A percentile compares a stretch with the other conserved stretches of the same genome.
Evolutionary conservation across 129 eudicot species (phyloP).

Genomic region (Chrysanthemum seticuspe): DNA sequence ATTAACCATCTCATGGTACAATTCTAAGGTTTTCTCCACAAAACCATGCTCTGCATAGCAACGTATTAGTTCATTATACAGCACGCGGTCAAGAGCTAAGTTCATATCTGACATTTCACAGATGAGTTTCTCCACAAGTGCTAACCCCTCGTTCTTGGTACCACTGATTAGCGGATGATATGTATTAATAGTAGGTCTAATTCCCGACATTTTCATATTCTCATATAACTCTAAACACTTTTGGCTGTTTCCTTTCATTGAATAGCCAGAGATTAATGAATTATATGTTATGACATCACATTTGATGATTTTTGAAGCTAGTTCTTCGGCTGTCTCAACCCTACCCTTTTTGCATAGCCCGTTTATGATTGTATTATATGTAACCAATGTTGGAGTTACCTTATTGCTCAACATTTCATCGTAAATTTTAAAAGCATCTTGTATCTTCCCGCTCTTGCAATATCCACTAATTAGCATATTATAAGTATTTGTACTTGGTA

Average conservation of each 20-base stretch:
- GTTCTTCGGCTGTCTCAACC: slow-evolving; percentile 34
- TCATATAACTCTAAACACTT: slow-evolving; percentile 31
- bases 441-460: slow-evolving; percentile 20
- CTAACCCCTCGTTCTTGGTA: slow-evolving; percentile 16
- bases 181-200: slow-evolving; percentile 27
- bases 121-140: slow-evolving; percentile 20
- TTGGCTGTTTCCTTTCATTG: slow-evolving; percentile 20
- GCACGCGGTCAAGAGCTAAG: slow-evolving; percentile 18
- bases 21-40: slow-evolving; percentile 14
- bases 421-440: slow-evolving; percentile 30
- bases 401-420: slow-evolving; percentile 22
- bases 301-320: slow-evolving; percentile 16
- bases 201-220: slow-evolving; percentile 29
- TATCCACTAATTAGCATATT: slow-evolving; percentile 29
- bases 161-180: slow-evolving; percentile 32
- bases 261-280: slow-evolving; percentile 32
- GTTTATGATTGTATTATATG: slow-evolving; percentile 32
- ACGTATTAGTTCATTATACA: slow-evolving; percentile 33
- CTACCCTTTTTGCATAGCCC: slow-evolving; percentile 36
- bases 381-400: slow-evolving; percentile 27
- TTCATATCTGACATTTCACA: slow-evolving; percentile 30
- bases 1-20: slow-evolving; percentile 25
- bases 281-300: slow-evolving; percentile 25
- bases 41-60: slow-evolving; percentile 12
- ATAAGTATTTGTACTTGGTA: slow-evolving; percentile 20